Base-by-base conservation (phyloP, 1,284 basidiomycete species). In the Exobasidium cylindrosporum region DNA sequence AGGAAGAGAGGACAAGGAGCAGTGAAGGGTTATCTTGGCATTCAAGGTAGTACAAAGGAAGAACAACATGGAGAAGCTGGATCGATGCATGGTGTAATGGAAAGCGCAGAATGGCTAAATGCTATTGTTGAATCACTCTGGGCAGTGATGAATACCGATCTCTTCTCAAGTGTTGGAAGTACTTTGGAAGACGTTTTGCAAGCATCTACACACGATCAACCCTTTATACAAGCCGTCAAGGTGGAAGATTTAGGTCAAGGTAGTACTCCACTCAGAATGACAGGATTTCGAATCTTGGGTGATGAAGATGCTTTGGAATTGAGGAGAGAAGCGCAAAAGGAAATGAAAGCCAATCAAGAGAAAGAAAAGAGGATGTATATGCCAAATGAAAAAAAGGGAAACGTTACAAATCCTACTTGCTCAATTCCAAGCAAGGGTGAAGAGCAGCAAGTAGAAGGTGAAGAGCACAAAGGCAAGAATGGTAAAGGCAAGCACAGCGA, bases 121-220 rank as follows among this genome's bases (percentile, higher is more conserved):
- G 59, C 59, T 24, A 61, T 73, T 30, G 44, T 73, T 17, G 58
- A 65, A 35, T 52, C 49, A 24, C 35, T 73, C 11, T 73, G 71
- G 71, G 50, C 60, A 4, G 65, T 65, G n/a, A 69, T 71, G 57
- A 67, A 73, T 52, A 57, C 64, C 3, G 65, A 66, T 3, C 53
- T 73, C 1, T 73, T 73, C 21, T 61, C 59, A 1, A 50, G 54
- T 14, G 31, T 71, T 0, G 69, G 67, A 23, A 60, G 58, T 31
- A 73, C 69, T 0, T 55, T 73, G 14, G 71, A 73, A 32, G 71
- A 73, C 44, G 69, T 73, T 44, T 63, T 73, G 65, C 67, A 70
- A 44, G 71, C 71, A 3, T 69, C 67, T 5, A 63, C 68, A 6
- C 69, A 68, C 1, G 32, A 45, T 4, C 35, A 40, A 17, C 17